Percentiles rank a stretch among this genome's conserved stretches.
These are phyloP conservation scores for Nicotiana paniculata DNA, from an alignment of 257 asterid species.

Conservation along the genomic window DNA sequence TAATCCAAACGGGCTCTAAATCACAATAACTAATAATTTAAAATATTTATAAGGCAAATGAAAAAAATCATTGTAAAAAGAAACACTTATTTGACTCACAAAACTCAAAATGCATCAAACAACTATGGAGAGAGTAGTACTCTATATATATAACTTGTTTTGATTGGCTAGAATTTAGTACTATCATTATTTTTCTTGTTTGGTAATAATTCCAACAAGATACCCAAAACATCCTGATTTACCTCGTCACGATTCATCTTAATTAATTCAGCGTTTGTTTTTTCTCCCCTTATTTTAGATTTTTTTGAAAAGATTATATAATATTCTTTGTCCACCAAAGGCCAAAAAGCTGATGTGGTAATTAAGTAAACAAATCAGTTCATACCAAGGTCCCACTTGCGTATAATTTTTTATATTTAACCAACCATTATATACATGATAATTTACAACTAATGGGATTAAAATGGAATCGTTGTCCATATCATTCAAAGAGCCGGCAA, in stretches of 20 bases:
- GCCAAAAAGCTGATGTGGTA: neutral
- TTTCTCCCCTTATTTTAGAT: neutral
- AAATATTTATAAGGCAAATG: too few relatives aligned
- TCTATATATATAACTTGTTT: too few relatives aligned
- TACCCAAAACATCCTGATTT: neutral
- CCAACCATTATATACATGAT: neutral
- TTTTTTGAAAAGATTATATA: neutral
- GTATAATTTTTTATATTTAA: neutral
- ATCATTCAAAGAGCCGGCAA: neutral
- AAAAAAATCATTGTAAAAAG: too few relatives aligned
- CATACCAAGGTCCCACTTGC: too few relatives aligned
- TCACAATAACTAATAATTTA: too few relatives aligned
- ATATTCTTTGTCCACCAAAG: neutral
- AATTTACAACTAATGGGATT: neutral
- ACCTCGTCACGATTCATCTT: neutral
- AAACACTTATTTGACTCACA: too few relatives aligned
- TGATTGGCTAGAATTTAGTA: too few relatives aligned
- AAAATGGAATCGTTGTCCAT: neutral
- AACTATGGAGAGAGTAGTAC: too few relatives aligned
- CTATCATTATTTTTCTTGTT: too few relatives aligned
- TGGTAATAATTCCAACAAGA: neutral
- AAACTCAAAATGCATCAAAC: too few relatives aligned
- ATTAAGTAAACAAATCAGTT: neutral
- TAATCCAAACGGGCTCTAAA: too few relatives aligned
- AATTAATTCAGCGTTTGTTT: neutral